phyloP scores from a whole-genome alignment of 2,329 filamentous ascomycete genomes.

The Talaromyces islandicus region DNA sequence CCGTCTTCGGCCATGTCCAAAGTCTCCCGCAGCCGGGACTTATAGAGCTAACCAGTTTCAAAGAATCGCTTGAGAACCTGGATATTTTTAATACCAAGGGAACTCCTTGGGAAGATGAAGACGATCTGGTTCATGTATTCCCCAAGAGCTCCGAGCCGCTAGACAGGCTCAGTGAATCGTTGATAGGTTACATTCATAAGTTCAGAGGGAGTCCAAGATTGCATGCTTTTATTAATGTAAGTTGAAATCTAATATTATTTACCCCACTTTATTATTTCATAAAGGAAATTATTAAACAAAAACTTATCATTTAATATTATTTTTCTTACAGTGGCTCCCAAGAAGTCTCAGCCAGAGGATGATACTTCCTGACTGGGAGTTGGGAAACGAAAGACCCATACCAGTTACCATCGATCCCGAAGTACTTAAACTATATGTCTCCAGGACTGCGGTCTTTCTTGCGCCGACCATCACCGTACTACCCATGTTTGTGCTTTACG shows the following conservation, averaged over 20 bases:
- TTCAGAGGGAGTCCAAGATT: not conserved
- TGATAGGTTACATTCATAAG: not conserved
- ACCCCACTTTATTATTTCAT: not conserved
- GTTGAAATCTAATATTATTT: not conserved
- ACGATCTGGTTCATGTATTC: not conserved
- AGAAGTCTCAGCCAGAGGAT: not conserved
- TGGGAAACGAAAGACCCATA: not conserved
- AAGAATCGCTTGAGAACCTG: not conserved
- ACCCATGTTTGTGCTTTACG: slow-evolving; percentile 6
- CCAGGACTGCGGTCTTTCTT: not conserved
- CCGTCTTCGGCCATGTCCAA: not conserved
- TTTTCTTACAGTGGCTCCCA: not conserved
- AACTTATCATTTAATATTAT: not conserved
- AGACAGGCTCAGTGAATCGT: not conserved
- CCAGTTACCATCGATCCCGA: not conserved
- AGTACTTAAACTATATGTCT: not conserved
- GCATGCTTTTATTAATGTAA: not conserved
- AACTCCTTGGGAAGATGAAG: not conserved
- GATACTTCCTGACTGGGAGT: not conserved
- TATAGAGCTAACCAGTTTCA: not conserved
- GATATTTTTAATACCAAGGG: not conserved
- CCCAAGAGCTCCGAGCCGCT: not conserved
- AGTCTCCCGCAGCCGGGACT: not conserved
- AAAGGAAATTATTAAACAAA: not conserved
- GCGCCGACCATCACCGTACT: slow-evolving; percentile 3